Evolutionary conservation across 179 eudicot genomes (phyloP).

Genomic region (Kewa caespitosa): DNA sequence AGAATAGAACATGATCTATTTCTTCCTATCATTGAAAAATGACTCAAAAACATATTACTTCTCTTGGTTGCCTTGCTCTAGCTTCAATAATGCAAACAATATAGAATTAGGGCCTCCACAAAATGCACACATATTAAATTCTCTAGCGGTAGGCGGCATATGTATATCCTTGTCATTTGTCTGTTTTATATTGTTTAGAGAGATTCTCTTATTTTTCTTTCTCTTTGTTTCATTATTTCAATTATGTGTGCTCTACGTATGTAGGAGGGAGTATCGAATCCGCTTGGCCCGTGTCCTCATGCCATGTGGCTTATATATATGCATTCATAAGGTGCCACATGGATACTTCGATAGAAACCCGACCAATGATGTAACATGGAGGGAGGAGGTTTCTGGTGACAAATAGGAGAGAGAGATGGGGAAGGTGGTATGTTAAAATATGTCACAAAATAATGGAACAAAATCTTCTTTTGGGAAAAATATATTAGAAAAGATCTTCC

Average conservation of each 20-base stretch:
- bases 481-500: background rate
- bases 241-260: background rate
- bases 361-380: background rate
- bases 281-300: background rate
- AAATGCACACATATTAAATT: background rate
- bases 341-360: background rate
- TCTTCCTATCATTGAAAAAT: background rate
- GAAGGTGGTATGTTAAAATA: background rate
- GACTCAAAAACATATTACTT: too few species aligned
- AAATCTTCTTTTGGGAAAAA: background rate
- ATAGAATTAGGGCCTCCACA: background rate
- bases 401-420: background rate
- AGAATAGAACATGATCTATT: background rate
- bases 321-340: background rate
- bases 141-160: background rate
- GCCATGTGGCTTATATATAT: background rate
- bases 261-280: background rate
- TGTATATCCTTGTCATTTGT: background rate
- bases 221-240: too few species aligned
- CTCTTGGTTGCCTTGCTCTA: background rate
- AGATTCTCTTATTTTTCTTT: background rate
- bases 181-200: background rate
- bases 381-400: background rate
- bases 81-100: background rate
- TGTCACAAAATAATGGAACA: conserved; percentile 5